A percentile compares a stretch with the other conserved stretches of the same genome.
Evolutionary conservation across 345 rosid species (phyloP).

Genomic region (Firmiana major): DNA sequence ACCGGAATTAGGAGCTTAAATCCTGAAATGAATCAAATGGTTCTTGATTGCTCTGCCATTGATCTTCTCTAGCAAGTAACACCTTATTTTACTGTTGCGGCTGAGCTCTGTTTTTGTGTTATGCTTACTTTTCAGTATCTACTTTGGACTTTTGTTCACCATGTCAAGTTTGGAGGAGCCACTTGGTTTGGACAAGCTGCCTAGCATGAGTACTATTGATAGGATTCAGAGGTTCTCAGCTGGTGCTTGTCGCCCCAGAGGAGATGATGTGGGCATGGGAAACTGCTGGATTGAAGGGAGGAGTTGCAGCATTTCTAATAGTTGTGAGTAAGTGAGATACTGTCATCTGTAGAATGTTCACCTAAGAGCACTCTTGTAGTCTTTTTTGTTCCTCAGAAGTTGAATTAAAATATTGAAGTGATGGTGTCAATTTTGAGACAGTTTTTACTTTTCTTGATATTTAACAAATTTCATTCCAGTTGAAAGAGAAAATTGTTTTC

Average conservation of each 20-base stretch:
- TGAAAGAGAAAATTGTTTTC: background rate
- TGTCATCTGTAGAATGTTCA: background rate
- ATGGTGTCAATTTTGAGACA: background rate
- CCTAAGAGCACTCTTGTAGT: background rate
- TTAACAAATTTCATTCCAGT: background rate
- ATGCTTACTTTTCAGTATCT: slow-evolving; percentile 38
- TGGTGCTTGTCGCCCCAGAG: slow-evolving; percentile 68
- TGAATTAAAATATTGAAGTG: background rate
- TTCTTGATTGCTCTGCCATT: slow-evolving; percentile 20
- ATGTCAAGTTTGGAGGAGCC: slow-evolving; percentile 99
- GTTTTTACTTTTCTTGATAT: background rate
- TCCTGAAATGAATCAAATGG: slow-evolving; percentile 27
- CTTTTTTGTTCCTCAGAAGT: background rate
- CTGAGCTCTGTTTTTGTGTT: slow-evolving; percentile 24
- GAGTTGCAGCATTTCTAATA: slow-evolving; percentile 73
- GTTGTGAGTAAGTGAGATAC: slow-evolving; percentile 50
- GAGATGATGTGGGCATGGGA: slow-evolving; percentile 73
- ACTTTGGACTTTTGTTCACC: slow-evolving; percentile 18
- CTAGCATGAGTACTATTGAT: slow-evolving; percentile 82
- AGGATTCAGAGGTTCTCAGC: slow-evolving; percentile 86
- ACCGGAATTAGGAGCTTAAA: background rate
- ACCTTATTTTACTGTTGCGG: slow-evolving; percentile 12
- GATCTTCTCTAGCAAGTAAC: slow-evolving; percentile 13
- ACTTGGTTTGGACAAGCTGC: slow-evolving; percentile 84
- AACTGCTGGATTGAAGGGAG: slow-evolving; percentile 80